phyloP scores from a whole-genome alignment of 2,329 filamentous ascomycete species.

The Chaetomiaceae sp. region DNA sequence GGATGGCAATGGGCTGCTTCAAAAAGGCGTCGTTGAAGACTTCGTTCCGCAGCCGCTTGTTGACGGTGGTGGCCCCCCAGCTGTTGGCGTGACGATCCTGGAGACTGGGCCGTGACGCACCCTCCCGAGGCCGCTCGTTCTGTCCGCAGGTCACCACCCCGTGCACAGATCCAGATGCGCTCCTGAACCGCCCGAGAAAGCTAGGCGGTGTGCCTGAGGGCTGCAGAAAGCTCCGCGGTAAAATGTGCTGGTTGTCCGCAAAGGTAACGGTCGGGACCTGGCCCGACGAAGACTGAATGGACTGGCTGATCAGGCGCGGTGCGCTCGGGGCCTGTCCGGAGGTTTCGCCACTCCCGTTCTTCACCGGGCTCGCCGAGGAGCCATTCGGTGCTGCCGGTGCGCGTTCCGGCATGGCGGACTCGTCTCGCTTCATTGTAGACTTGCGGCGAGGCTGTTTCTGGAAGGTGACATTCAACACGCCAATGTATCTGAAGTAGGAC shows the following conservation, averaged over 20 bases:
- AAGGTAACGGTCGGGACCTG: constrained; percentile 87
- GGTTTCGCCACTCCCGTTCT: constrained; percentile 18
- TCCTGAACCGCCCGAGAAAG: constrained; percentile 33
- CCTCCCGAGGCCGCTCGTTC: background rate
- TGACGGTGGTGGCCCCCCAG: constrained; percentile 91
- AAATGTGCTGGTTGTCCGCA: constrained; percentile 89
- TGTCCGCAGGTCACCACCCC: constrained; percentile 16
- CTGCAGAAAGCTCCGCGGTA: constrained; percentile 77
- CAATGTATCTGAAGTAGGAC: constrained; percentile 70
- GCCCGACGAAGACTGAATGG: constrained; percentile 59
- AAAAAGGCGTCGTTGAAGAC: constrained; percentile 90
- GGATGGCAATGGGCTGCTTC: constrained; percentile 75
- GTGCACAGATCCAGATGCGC: constrained; percentile 32
- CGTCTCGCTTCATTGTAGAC: constrained; percentile 50
- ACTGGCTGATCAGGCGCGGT: constrained; percentile 62
- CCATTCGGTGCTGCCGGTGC: constrained; percentile 33
- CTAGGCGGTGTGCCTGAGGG: constrained; percentile 38
- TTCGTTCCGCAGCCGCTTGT: constrained; percentile 80
- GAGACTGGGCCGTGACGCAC: constrained; percentile 37
- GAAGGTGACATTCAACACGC: constrained; percentile 93
- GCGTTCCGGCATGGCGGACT: constrained; percentile 33
- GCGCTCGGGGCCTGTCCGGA: constrained; percentile 4
- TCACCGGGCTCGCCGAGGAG: constrained; percentile 19
- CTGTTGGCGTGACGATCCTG: constrained; percentile 57
- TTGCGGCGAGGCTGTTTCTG: constrained; percentile 72